Evolutionary conservation across 2,329 filamentous ascomycete genomes (phyloP), one percentile per base, ranked within the genome.

Genomic region (Zasmidium citrigriseum): DNA sequence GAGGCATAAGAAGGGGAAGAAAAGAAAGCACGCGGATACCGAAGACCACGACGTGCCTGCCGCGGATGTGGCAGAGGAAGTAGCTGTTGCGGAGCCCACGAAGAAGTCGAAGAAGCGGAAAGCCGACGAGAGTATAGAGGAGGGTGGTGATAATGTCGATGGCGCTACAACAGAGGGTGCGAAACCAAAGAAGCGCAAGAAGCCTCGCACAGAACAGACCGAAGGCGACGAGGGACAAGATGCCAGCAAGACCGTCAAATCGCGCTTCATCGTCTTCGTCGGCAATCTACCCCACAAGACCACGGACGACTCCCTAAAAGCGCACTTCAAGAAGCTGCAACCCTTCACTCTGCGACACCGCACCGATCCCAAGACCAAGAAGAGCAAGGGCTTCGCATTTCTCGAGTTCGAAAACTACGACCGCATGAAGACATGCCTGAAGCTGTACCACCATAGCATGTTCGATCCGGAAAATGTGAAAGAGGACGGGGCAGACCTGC

Each of bases 351-450:
- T 95, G 51, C 90, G 93, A 21, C 87, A 91, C 61, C 85, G 90
- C 49, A 90, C 87, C 54, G 83, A 89, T 68, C 86, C 86, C 65
- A 78, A 86, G 63, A 81, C 83, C 12, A 80, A 79, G 55, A 85
- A 86, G 64, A 88, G 85, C 70, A 88, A 88, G 66, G 90, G 91
- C 34, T 89, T 89, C 68, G 91, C 90, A 4, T 96, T 97, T 75
- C 81, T 98, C 67, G 93, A 98, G 75, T 98, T 97, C 72, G 86
- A 86, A 64, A 83, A 86, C 66, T 96, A 88, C 77, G 89, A 93
- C 76, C 86, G 89, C 72, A 96, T 96, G 91, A 90, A 96, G 81
- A 95, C 91, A 27, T 96, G 91, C 71, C 82, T 98, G 60, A 90
- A 93, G 75, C 86, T 91, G 64, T 93, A 93, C 77, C 93, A 98